Conservation (phyloP, 805 yeast species). For the Metahyphopichia silvanorum region DNA sequence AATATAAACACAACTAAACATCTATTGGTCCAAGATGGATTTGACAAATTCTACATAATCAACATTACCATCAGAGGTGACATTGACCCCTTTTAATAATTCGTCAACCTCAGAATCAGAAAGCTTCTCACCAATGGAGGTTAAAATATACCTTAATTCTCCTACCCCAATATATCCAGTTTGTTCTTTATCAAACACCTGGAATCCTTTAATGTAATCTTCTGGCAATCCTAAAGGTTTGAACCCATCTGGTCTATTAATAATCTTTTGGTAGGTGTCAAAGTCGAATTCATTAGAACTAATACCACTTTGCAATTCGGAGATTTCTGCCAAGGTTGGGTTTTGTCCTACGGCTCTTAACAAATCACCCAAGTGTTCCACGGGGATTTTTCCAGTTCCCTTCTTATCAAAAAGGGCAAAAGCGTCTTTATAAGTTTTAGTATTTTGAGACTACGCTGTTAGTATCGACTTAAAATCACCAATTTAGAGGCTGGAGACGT, state of each 20-base stretch:
- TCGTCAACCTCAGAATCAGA: slow-evolving; percentile 92
- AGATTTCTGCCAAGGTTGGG: slow-evolving; percentile 88
- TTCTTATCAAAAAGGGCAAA: slow-evolving; percentile 95
- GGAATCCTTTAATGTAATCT: slow-evolving; percentile 89
- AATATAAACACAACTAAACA: too few species aligned
- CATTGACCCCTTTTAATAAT: slow-evolving; percentile 89
- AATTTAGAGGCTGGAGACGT: too few species aligned
- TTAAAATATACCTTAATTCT: slow-evolving; percentile 89
- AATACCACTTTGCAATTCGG: slow-evolving; percentile 40
- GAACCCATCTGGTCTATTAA: slow-evolving; percentile 85
- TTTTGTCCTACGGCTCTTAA: slow-evolving; percentile 97
- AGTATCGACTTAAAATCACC: too few species aligned
- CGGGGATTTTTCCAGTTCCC: slow-evolving; percentile 88
- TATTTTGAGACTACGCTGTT: slow-evolving; percentile 39
- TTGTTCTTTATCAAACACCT: slow-evolving; percentile 93
- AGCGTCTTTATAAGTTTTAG: slow-evolving; percentile 74
- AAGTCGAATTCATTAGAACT: slow-evolving; percentile 62
- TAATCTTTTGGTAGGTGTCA: slow-evolving; percentile 70
- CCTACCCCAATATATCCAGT: slow-evolving; percentile 98
- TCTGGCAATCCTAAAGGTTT: slow-evolving; percentile 83
- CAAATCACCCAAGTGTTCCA: slow-evolving; percentile 84
- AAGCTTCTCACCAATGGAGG: slow-evolving; percentile 93
- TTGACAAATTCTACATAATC: slow-evolving; percentile 94
- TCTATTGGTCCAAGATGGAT: slow-evolving; percentile 83
- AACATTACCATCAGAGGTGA: slow-evolving; percentile 89